Evolutionary conservation across 805 yeast genomes (phyloP).

Genomic region (Nakazawaea siamensis): DNA sequence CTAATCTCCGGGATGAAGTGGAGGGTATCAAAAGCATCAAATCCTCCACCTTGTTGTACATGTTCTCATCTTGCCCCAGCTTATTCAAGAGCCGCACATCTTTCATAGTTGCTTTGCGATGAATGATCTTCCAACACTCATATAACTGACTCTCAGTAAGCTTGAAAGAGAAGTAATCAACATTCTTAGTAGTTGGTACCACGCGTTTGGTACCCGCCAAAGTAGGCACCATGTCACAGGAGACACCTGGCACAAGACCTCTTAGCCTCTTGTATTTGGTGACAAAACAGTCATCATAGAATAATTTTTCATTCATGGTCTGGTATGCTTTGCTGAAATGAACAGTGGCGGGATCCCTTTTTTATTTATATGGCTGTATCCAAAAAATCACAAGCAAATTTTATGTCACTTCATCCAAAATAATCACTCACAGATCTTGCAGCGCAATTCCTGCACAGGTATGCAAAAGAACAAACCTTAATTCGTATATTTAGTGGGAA

Average conservation of each 20-base stretch:
- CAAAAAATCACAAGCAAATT: no score
- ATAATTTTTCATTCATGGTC: slow-evolving; percentile 3
- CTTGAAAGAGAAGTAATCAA: slow-evolving; percentile 32
- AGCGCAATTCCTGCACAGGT: neutral
- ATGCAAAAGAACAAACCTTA: neutral
- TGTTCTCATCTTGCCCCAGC: slow-evolving; percentile 14
- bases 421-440: no score
- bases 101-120: slow-evolving; percentile 25
- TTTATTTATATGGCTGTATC: no score
- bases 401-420: no score
- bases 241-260: slow-evolving; percentile 6
- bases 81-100: slow-evolving; percentile 23
- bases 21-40: slow-evolving; percentile 25
- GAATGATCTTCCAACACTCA: slow-evolving; percentile 33
- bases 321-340: neutral
- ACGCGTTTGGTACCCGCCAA: neutral
- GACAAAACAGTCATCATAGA: slow-evolving; percentile 10
- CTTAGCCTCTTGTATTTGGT: slow-evolving; percentile 10
- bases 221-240: slow-evolving; percentile 3
- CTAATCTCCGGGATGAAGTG: slow-evolving; percentile 39
- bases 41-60: slow-evolving; percentile 22
- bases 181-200: slow-evolving; percentile 10
- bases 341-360: no score
- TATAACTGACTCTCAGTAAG: slow-evolving; percentile 27
- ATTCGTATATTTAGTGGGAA: neutral